Conservation (phyloP, 202 grass and related monocot species). For the Thinopyrum obtusiflorum region DNA sequence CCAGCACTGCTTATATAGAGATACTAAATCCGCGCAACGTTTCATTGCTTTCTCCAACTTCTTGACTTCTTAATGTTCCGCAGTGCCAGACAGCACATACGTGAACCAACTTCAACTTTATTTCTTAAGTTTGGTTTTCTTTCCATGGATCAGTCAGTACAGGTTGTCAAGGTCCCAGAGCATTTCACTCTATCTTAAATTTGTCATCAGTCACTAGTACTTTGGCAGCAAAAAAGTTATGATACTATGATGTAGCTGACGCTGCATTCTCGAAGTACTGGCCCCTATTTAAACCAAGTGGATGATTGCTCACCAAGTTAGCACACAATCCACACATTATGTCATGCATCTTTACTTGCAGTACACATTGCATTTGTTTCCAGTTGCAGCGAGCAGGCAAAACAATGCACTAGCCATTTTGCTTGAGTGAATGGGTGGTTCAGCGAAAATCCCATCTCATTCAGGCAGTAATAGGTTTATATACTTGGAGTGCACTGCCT, state of each 20-base stretch:
- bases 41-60: slow-evolving; percentile 28
- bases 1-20: neutral
- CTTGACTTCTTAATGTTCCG: neutral
- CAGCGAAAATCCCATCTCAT: neutral
- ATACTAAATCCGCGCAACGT: neutral
- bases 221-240: slow-evolving; percentile 9
- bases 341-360: slow-evolving; percentile 12
- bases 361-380: neutral
- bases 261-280: slow-evolving; percentile 1
- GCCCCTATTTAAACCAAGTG: slow-evolving; percentile 23
- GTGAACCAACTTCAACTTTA: slow-evolving; percentile 27
- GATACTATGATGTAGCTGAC: slow-evolving; percentile 21
- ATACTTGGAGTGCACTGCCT: neutral
- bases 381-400: slow-evolving; percentile 20
- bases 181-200: neutral
- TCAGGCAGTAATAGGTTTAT: neutral
- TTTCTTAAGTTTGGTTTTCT: neutral
- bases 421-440: neutral
- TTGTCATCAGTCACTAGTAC: slow-evolving; percentile 16
- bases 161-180: neutral
- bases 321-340: neutral
- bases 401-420: neutral
- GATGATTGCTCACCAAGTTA: slow-evolving; percentile 22
- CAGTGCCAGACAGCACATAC: slow-evolving; percentile 5
- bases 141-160: slow-evolving; percentile 21